Base-by-base conservation (phyloP, 2,329 filamentous ascomycete genomes). In the Colletotrichum musae region DNA sequence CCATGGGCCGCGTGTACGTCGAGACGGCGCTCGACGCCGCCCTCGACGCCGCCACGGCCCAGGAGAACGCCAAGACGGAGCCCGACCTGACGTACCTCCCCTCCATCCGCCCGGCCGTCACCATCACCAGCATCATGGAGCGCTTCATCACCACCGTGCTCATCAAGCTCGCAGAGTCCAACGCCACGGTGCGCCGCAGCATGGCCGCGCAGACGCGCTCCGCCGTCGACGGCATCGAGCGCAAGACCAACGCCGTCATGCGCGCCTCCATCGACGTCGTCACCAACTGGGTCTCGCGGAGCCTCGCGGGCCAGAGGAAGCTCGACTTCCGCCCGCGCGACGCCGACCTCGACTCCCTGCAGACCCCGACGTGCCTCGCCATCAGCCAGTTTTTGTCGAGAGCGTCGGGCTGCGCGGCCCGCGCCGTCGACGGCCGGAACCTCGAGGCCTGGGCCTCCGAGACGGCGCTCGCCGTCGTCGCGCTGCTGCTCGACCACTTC, bases 81-180 rank as follows among this genome's bases (percentile, higher is more conserved):
- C 96, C 96, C 0, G 95, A 99, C 78, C 87, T 98, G 58, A 87
- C 88, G 2, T 98, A 97, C 79, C 87, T 99, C 47, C 89, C 91
- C 6, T 90, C 90, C 10, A 87, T 98, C 45, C 92, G 93, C 41
- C 90, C 93, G 2, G 93, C 94, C 9, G 94, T 97, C 62, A 95
- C 91, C 62, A 95, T 98, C 72, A 92, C 96, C 9, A 95, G 95
- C 77, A 89, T 99, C 74, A 97, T 98, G 90, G 92, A 95, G 74
- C 94, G 94, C 71, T 97, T 96, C 75, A 95, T 97, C 73, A 91
- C 92, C 68, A 95, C 94, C 4, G 94, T 98, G 16, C 89, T 99
- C 24, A 92, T 98, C 73, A 94, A 94, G 12, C 88, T 99, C 9
- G 95, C 95, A 24, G 91, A 95, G 66, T 91, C 92, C 63, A 98